Percentiles rank a stretch among this genome's conserved stretches.
phyloP scores from a whole-genome alignment of 768 basidiomycete species.

The Mycena polygramma region DNA sequence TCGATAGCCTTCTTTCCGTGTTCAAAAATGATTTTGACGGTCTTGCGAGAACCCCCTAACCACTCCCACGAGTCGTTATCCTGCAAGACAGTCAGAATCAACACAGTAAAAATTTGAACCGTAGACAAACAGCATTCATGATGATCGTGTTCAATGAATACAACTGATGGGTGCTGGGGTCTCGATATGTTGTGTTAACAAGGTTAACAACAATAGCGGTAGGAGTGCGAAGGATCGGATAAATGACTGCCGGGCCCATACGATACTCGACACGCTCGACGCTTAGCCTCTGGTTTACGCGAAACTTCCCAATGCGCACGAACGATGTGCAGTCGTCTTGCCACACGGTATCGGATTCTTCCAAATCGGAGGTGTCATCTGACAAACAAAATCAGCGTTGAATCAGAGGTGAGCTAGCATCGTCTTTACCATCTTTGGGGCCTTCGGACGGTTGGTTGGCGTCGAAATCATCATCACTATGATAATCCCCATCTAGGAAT shows the following conservation, averaged over 20 bases:
- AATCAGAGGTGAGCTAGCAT: not conserved
- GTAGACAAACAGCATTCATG: constrained; percentile 1
- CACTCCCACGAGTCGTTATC: constrained; percentile 26
- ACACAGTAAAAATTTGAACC: not conserved
- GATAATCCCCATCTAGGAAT: not conserved
- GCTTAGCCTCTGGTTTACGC: not conserved
- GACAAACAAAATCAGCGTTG: not conserved
- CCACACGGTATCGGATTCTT: constrained; percentile 19
- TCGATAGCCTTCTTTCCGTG: not conserved
- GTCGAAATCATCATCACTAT: not conserved
- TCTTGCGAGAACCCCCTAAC: not conserved
- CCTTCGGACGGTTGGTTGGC: not conserved
- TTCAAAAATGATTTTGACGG: constrained; percentile 8
- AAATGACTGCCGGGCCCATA: constrained; percentile 5
- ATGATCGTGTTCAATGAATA: constrained; percentile 3
- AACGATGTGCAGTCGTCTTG: constrained; percentile 12
- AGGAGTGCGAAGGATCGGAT: constrained; percentile 12
- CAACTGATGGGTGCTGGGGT: not conserved
- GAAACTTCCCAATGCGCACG: constrained; percentile 5
- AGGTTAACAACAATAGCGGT: constrained; percentile 17
- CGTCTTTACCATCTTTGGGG: too few species aligned
- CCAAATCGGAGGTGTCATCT: not conserved
- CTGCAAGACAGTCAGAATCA: not conserved
- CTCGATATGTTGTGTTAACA: not conserved
- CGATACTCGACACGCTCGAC: constrained; percentile 24